Base-by-base conservation (phyloP, 345 rosid genomes). In the Sisymbrium altissimum region DNA sequence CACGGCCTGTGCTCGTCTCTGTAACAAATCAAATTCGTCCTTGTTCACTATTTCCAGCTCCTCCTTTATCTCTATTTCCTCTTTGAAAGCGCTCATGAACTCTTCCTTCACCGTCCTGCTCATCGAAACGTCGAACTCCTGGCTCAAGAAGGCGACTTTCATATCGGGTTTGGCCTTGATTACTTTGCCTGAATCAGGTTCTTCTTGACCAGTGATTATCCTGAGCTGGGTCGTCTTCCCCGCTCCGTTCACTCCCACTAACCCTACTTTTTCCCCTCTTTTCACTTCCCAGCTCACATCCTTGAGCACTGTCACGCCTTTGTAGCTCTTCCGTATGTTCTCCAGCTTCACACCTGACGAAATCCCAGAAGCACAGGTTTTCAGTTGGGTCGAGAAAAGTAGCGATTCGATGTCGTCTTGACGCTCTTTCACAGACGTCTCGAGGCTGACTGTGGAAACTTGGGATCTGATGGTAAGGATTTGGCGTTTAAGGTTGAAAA, bases 151-250 rank as follows among this genome's bases (percentile, higher is more conserved):
- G 6, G 93, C 84, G 3, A 88, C 57, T 78, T 89, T 94, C 95
- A 94, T 83, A 63, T 88, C 79, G 15, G 78, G 60, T 80, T 86
- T 91, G 9, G 92, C 96, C 78, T 86, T 89, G 7, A 94, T 81
- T 11, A 94, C 96, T 39, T 87, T 88, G 8, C 98, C 98, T 10
- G 93, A 83, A 83, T 94, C 97, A 8, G 98, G 90, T 33, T 88
- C 93, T 49, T 94, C 98, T 56, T 79, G 88, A 4, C 98, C 98
- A 0, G 96, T 41, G 38, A 94, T 94, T 44, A 94, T 94, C 81
- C 87, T 88, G 83, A 91, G 71, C 83, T 94, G 98, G 32, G 97
- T 94, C 33, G 98, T 94, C 80, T 94, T 94, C 21, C 98, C 98
- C 0, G 98, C 98, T 4, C 98, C 98, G 35, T 94, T 94, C 1